Evolutionary conservation across 2,329 filamentous ascomycete genomes (phyloP), one percentile per base, ranked within the genome.

Genomic region (Fusarium sp.): DNA sequence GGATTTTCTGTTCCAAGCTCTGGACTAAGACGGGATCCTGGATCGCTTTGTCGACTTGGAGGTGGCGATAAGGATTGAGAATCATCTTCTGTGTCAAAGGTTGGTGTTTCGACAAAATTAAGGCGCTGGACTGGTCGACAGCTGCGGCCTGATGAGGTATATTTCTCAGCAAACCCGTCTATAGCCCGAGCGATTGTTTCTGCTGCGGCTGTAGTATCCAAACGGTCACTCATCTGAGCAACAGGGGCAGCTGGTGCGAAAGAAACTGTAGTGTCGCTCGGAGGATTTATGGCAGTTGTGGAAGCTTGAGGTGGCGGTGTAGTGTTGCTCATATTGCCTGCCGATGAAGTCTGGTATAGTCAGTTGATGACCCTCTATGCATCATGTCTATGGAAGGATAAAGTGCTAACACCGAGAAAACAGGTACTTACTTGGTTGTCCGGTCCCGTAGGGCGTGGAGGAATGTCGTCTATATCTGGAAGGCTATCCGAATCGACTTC

Each of bases 381-480:
- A 16, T n/a, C 18, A 3, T 4, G 10, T 10, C 2, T 35, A 9
- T 25, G 6, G 12, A 25, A 3, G 21, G 18, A 4, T 8, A 19
- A 10, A 5, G 6, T 14, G 15, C 21, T 10, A 25, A 7, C 10
- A 23, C 8, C 7, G 29, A 33, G 46, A 33, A 16, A 14, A 9
- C 19, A n/a, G n/a, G n/a, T 12, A 31, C 29, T 11, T 31, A 31
- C 29, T 31, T 31, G 10, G 29, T 5, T 10, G n/a, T 35, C 29
- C 11, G 15, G 10, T 5, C 7, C 6, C 1, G 0, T 49, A 29
- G 11, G 4, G 4, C 9, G 27, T 10, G 7, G 5, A 35, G 0
- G 10, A 3, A 57, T 14, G 0, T 48, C 3, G 12, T 10, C n/a
- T 35, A 35, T 1, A 4, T 46, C 39, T 18, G 29, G 54, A 57